Conservation (phyloP, 2,329 filamentous ascomycete species). For the Aureobasidium sp. region DNA sequence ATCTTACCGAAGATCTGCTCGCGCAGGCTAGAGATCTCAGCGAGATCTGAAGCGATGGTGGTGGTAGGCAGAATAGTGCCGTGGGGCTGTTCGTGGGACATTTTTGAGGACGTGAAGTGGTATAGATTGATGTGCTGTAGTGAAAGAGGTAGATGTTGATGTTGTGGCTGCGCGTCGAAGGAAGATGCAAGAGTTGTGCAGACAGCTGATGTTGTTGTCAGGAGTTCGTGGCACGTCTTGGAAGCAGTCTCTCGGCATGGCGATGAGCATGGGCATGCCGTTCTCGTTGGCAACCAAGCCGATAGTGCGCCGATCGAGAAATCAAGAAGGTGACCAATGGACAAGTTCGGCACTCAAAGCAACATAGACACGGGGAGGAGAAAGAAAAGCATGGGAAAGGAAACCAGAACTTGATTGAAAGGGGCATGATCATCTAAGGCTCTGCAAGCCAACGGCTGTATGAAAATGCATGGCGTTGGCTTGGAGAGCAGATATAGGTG, state of each 20-base stretch:
- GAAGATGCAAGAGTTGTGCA: not conserved
- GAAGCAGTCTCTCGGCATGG: not conserved
- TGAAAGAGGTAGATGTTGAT: not conserved
- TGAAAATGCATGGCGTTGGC: not conserved
- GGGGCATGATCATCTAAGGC: slow-evolving; percentile 9
- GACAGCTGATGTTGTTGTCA: not conserved
- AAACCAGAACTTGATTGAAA: slow-evolving; percentile 12
- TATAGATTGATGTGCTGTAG: not conserved
- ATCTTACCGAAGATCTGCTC: not conserved
- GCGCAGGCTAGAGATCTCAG: not conserved
- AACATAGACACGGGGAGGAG: not conserved
- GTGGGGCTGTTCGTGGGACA: not conserved
- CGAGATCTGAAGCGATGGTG: not conserved
- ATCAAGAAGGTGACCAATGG: too few relatives aligned
- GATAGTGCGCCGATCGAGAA: not conserved
- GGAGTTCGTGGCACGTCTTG: too few relatives aligned
- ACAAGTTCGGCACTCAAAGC: not conserved
- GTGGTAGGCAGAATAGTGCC: not conserved
- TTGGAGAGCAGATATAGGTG: not conserved
- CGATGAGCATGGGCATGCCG: not conserved
- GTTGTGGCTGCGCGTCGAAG: not conserved
- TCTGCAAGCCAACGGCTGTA: not conserved
- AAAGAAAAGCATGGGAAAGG: not conserved
- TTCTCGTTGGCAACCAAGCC: not conserved
- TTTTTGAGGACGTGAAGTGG: not conserved